Evolutionary conservation across 345 rosid genomes (phyloP).

Genomic region (Physaria fendleri): DNA sequence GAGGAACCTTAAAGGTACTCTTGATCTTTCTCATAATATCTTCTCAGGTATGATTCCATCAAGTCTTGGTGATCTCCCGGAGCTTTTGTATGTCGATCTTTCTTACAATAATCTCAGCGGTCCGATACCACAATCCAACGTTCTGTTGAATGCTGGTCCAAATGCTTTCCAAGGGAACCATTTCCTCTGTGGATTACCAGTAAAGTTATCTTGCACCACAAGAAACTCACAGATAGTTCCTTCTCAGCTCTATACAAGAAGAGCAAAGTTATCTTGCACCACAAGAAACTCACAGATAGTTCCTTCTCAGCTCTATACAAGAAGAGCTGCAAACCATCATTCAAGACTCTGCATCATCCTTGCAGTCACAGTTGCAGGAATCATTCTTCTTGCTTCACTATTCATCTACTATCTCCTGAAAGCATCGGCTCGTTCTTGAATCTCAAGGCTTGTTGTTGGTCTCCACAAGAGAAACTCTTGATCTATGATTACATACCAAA

Average conservation of each 20-base stretch:
- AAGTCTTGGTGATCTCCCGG: conserved; percentile 62
- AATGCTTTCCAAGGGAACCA: conserved; percentile 73
- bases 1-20: conserved; percentile 48
- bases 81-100: conserved; percentile 60
- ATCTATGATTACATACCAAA: conserved; percentile 78
- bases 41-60: conserved; percentile 62
- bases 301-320: conserved; percentile 23
- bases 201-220: conserved; percentile 41
- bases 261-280: conserved; percentile 32
- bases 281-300: conserved; percentile 4
- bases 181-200: conserved; percentile 64
- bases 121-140: conserved; percentile 52
- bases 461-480: conserved; percentile 75
- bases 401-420: conserved; percentile 42
- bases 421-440: conserved; percentile 38
- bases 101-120: conserved; percentile 77
- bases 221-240: conserved; percentile 11
- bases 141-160: conserved; percentile 55
- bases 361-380: conserved; percentile 31
- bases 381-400: conserved; percentile 45
- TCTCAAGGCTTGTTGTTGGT: conserved; percentile 90
- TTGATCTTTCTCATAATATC: conserved; percentile 73
- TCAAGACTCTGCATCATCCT: conserved; percentile 2
- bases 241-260: conserved; percentile 21
- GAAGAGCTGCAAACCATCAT: conserved; percentile 15